Percentiles rank a stretch among this genome's conserved stretches.
These are phyloP conservation scores for Aspergillus thermomutatus DNA, from an alignment of 2,329 filamentous ascomycete species.

Conservation along the genomic window DNA sequence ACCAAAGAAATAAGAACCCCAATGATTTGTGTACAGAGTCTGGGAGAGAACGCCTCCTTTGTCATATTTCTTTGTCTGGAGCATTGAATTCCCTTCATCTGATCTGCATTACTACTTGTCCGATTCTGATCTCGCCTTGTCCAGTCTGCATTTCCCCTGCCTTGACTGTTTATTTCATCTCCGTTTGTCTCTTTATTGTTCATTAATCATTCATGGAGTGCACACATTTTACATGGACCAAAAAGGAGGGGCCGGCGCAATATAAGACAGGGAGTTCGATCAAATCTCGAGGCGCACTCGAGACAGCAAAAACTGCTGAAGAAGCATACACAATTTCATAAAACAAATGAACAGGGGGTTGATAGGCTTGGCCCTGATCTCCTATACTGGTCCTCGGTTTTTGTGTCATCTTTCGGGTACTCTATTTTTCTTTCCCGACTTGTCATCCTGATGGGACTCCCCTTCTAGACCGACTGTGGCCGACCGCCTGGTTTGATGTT, in stretches of 20 bases:
- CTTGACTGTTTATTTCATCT: conserved; percentile 2
- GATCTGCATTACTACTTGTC: not conserved
- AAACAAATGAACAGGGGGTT: not conserved
- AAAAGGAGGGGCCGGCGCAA: conserved; percentile 14
- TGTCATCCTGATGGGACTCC: not conserved
- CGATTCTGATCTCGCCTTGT: not conserved
- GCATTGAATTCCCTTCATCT: not conserved
- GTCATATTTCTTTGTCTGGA: conserved; percentile 8
- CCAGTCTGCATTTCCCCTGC: not conserved
- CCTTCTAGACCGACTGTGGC: not conserved
- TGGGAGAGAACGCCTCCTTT: conserved; percentile 1
- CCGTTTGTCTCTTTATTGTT: conserved; percentile 3
- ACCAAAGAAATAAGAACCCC: conserved; percentile 31
- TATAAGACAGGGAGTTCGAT: conserved; percentile 7
- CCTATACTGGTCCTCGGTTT: not conserved
- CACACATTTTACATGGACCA: conserved; percentile 15
- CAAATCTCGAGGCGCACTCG: not conserved
- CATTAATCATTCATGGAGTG: conserved; percentile 21
- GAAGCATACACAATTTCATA: not conserved
- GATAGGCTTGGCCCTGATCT: not conserved
- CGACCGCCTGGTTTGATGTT: conserved; percentile 13
- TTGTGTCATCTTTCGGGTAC: not conserved
- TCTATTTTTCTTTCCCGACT: not conserved
- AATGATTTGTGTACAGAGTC: conserved; percentile 7
- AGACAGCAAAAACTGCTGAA: no score